A percentile compares a stretch with the other conserved stretches of the same genome.
Conservation (phyloP, 257 asterid genomes). For the Apocynum venetum region DNA sequence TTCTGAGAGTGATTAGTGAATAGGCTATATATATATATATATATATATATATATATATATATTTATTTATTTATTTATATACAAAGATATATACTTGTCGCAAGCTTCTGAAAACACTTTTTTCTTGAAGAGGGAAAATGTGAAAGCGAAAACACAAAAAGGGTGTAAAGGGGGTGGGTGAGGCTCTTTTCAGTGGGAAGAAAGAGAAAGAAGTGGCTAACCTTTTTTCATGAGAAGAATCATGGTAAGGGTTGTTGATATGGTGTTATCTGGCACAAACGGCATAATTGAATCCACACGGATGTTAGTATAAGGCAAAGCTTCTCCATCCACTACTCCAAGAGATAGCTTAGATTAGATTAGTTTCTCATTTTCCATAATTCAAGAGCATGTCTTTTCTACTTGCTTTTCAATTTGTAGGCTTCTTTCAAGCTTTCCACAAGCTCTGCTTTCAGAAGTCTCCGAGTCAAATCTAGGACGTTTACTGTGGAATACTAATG, state of each 20-base stretch:
- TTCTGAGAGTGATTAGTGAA: neutral
- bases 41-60: too few species aligned
- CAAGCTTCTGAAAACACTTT: neutral
- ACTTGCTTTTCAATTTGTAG: neutral
- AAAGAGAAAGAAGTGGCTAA: slow-evolving; percentile 28
- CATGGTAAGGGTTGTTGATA: slow-evolving; percentile 22
- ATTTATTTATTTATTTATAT: too few species aligned
- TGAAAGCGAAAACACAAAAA: neutral
- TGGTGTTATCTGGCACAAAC: slow-evolving; percentile 7
- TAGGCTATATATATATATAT: neutral
- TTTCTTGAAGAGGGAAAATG: neutral
- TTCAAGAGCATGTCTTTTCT: neutral
- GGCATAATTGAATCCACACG: slow-evolving; percentile 18
- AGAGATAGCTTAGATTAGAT: neutral
- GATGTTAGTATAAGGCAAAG: neutral
- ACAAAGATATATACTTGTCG: neutral
- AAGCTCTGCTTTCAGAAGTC: neutral
- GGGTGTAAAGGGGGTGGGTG: neutral
- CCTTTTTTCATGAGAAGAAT: slow-evolving; percentile 27
- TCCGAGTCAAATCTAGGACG: neutral
- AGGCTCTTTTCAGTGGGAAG: slow-evolving; percentile 24
- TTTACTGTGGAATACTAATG: neutral
- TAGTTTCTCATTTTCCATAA: neutral
- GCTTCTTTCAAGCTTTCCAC: neutral
- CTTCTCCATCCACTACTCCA: slow-evolving; percentile 6